phyloP scores from a whole-genome alignment of 31 red algal genomes.

The Porphyra umbilicalis region DNA sequence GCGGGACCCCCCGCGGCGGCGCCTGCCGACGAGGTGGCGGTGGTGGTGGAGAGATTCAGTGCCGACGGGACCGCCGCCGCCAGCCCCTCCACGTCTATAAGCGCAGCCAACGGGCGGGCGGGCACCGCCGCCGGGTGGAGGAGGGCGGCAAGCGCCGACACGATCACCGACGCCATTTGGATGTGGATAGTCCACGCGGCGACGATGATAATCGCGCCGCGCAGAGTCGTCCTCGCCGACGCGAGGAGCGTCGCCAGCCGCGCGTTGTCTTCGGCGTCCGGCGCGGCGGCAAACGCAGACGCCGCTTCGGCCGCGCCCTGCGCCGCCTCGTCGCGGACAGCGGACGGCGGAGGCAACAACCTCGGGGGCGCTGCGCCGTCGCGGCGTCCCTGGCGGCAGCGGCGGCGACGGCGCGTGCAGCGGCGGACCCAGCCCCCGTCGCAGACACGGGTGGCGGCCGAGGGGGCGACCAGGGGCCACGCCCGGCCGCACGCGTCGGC shows the following conservation, averaged over 20 bases:
- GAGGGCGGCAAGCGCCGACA: not conserved
- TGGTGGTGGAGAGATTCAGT: not conserved
- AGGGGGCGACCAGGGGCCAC: no score
- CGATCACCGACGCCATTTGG: not conserved
- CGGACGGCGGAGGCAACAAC: no score
- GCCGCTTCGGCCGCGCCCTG: not conserved
- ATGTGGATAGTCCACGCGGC: not conserved
- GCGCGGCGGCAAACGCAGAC: not conserved
- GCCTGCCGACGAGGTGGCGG: not conserved
- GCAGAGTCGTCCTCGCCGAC: not conserved
- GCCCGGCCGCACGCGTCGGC: no score
- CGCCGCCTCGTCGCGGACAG: no score
- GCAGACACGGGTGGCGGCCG: no score
- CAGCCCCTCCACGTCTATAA: not conserved
- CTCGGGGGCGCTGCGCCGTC: no score
- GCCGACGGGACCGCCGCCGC: not conserved
- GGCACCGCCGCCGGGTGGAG: not conserved
- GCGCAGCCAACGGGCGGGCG: no score
- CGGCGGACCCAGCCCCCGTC: no score
- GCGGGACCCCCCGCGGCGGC: not conserved
- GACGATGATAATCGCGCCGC: not conserved
- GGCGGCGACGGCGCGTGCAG: no score
- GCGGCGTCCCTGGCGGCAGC: no score
- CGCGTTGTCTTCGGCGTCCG: not conserved
- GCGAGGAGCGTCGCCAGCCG: not conserved